Base-by-base conservation (phyloP, 768 basidiomycete genomes). In the Mycena indigotica region DNA sequence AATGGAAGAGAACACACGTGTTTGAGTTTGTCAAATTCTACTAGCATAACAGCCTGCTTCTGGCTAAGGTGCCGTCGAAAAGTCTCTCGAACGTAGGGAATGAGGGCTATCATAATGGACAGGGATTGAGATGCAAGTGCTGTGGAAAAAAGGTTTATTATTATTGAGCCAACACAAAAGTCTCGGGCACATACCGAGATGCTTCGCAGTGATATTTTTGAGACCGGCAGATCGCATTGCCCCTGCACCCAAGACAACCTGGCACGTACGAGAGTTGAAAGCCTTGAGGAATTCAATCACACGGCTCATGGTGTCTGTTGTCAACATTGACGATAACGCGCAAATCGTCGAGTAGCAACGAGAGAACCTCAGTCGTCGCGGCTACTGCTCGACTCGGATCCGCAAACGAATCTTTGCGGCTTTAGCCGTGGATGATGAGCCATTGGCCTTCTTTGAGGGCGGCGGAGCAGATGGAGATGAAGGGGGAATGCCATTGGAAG, bases 191-290 rank as follows among this genome's bases (percentile, higher is more conserved):
- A 59, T 61, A 92, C 94, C 95, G 23, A 99, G 81, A 77, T 99
- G 96, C 72, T 94, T 97, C 38, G 97, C 97, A 0, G 97, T 98
- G 69, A 99, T 99, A 69, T 98, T 96, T 74, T 93, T 98, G 66
- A 99, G 74, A 5, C 97, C 97, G 19, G 97, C 97, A n/a, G 93
- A 95, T 40, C 95, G 82, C 95, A 98, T 98, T n/a, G 97, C 97
- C 15, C 97, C 97, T 8, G 97, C 97, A 3, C 97, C 97, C 8
- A 99, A 80, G 1, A 99, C 97, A 44, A 98, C 95, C 70, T 98
- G 97, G 73, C 97, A 99, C 2, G 94, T 96, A 64, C 97, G 79
- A 28, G 96, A 98, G 71, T 99, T 99, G 79, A 96, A 98, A 25
- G 95, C 89, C 75, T 98, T 98, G 58, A 99, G 77, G 69, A 95